Percentiles rank a stretch among this genome's conserved stretches.
Conservation (phyloP, 2,329 filamentous ascomycete species). For the Westerdykella ornata region DNA sequence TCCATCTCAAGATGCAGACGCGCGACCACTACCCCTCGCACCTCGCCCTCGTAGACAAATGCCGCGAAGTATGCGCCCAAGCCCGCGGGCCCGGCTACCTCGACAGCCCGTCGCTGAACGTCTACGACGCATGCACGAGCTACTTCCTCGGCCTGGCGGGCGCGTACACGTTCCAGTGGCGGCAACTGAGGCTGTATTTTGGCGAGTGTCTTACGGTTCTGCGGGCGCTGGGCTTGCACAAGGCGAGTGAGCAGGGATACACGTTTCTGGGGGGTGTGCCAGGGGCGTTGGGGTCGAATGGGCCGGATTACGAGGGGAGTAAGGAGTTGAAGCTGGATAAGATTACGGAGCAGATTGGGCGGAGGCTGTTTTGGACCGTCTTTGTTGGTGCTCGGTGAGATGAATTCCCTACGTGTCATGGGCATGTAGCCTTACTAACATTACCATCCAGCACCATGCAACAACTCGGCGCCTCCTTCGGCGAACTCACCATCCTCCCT, state of each 20-base stretch:
- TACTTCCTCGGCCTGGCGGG: constrained; percentile 65
- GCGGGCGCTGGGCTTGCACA: constrained; percentile 59
- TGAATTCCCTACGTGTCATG: constrained; percentile 4
- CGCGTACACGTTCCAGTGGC: constrained; percentile 62
- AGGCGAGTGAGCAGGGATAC: constrained; percentile 44
- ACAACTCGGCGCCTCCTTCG: constrained; percentile 66
- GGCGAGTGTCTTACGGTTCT: constrained; percentile 65
- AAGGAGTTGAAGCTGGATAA: constrained; percentile 37
- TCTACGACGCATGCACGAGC: constrained; percentile 63
- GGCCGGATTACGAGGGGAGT: constrained; percentile 31
- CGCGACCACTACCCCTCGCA: constrained; percentile 62
- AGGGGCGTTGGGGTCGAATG: constrained; percentile 30
- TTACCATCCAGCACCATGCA: constrained; percentile 56
- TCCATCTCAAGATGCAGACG: constrained; percentile 62
- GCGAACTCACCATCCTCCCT: constrained; percentile 68
- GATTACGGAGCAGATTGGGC: constrained; percentile 49
- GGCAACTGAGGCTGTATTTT: constrained; percentile 62
- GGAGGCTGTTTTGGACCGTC: constrained; percentile 72
- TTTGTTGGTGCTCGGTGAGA: constrained; percentile 62
- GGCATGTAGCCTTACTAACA: neutral
- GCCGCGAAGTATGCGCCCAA: constrained; percentile 61
- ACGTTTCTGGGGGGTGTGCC: constrained; percentile 34
- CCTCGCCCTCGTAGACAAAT: constrained; percentile 63
- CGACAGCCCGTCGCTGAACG: constrained; percentile 49
- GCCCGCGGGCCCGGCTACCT: constrained; percentile 56